Base-by-base conservation (phyloP, 2,329 filamentous ascomycete genomes). In the Chalara sp. region DNA sequence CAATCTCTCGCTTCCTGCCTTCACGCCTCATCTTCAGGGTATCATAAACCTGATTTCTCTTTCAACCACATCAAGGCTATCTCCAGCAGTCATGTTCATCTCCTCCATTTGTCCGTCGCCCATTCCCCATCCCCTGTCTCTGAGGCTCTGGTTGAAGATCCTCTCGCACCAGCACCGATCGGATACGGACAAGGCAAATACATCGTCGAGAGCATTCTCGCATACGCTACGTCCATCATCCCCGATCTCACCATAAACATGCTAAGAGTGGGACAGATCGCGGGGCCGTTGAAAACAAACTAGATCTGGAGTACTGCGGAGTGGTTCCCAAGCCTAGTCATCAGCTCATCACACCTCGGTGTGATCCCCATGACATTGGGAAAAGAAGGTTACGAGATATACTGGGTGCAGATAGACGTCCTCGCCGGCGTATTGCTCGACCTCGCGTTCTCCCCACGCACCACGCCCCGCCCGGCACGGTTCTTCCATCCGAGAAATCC, bases 271-370 rank as follows among this genome's bases (percentile, higher is more conserved):
- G 74, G 72, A 0, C 75, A 78, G 59, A 70, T 78, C 39, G 72
- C 64, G 1, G 73, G 72, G 0, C 70, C 73, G 0, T 31, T 54
- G 2, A 61, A 66, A 12, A 58, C 45, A 5, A 44, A 58, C n/a
- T 78, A 78, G 0, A 53, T 59, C 13, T 84, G 80, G 80, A 81
- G 78, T 51, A 66, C 63, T 21, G 69, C 76, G 7, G 80, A 84
- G 54, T 82, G 78, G 74, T 60, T 83, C 2, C 80, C 80, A 0
- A 68, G 49, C 29, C 64, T 76, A 29, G 57, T 75, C 5, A 52
- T 66, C 4, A 71, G 67, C 46, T 71, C 70, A 0, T 53, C 64
- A 1, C 59, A 67, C 6, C 54, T 72, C 0, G 63, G 67, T 0
- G 59, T 58, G 3, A 41, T 76, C 1, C 72, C 74, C 1, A 58